Evolutionary conservation across 108 stramenopile species (phyloP).

Genomic region (Seminavis robusta): DNA sequence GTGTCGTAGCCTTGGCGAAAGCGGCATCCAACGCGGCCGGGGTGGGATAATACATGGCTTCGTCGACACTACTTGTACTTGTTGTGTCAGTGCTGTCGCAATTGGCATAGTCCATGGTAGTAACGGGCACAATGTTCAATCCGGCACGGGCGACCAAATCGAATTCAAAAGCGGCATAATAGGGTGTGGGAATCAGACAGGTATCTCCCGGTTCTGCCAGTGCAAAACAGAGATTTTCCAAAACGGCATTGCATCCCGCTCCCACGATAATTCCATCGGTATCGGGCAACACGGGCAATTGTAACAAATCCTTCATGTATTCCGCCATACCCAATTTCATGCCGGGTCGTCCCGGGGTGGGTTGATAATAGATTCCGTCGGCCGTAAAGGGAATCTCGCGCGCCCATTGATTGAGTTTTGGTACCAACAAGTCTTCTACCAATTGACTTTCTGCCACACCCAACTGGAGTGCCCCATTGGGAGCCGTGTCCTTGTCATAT

Average conservation of each 20-base stretch:
- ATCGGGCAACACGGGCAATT: conserved; percentile 27
- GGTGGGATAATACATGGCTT: conserved; percentile 66
- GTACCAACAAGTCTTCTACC: conserved; percentile 64
- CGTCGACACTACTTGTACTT: conserved; percentile 12
- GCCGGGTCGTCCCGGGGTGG: conserved; percentile 61
- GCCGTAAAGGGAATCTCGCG: conserved; percentile 35
- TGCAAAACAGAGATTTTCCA: conserved; percentile 80
- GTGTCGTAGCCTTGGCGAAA: conserved; percentile 33
- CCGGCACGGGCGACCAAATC: conserved; percentile 78
- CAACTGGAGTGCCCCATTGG: conserved; percentile 70
- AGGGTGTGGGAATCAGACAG: conserved; percentile 86
- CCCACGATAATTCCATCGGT: conserved; percentile 66
- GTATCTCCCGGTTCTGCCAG: conserved; percentile 83
- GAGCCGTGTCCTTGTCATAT: conserved; percentile 41
- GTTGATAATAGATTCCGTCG: conserved; percentile 84
- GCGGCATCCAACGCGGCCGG: conserved; percentile 55
- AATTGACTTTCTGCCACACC: conserved; percentile 82
- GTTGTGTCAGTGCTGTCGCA: conserved; percentile 6
- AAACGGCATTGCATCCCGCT: conserved; percentile 85
- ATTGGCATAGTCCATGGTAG: conserved; percentile 46
- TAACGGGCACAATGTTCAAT: conserved; percentile 58
- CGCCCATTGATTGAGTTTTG: conserved; percentile 19
- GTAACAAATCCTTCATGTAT: conserved; percentile 54
- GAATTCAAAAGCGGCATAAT: conserved; percentile 93
- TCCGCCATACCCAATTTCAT: conserved; percentile 49